Conservation (phyloP, 2,329 filamentous ascomycete genomes). For the Beauveria pseudobassiana region DNA sequence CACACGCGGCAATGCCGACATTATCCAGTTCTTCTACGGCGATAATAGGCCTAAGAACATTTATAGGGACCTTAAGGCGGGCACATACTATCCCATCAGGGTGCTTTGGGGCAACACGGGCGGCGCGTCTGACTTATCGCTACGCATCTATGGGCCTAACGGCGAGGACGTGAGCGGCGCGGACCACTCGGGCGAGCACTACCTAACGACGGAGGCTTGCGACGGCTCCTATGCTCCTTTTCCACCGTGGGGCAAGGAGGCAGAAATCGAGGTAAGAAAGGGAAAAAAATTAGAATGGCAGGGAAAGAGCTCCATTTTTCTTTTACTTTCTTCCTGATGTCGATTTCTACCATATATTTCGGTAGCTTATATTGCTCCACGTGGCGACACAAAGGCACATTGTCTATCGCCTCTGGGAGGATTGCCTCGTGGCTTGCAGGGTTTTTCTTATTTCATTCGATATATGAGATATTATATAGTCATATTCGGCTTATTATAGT, state of each 20-base stretch:
- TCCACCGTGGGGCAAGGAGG: not conserved
- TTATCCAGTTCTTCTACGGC: slow-evolving; percentile 11
- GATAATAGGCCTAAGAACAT: slow-evolving; percentile 3
- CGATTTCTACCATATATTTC: not conserved
- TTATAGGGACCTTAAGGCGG: not conserved
- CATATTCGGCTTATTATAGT: no score
- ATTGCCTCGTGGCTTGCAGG: no score
- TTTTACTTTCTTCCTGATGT: not conserved
- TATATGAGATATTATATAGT: no score
- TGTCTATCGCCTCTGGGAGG: no score
- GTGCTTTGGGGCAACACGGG: slow-evolving; percentile 12
- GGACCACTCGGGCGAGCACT: not conserved
- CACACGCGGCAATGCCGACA: slow-evolving; percentile 11
- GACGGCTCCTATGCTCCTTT: slow-evolving; percentile 10
- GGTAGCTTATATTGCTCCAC: no score
- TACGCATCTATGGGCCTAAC: slow-evolving; percentile 11
- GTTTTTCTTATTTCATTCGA: no score
- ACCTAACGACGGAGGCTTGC: slow-evolving; percentile 12
- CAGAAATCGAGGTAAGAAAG: no score
- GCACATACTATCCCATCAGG: slow-evolving; percentile 13
- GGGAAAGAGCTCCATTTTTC: not conserved
- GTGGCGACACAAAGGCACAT: no score
- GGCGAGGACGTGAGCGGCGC: slow-evolving; percentile 5
- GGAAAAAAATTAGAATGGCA: not conserved
- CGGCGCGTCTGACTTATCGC: slow-evolving; percentile 5